Evolutionary conservation across 306 rosid species (phyloP).

Genomic region (Cucurbita pepo): DNA sequence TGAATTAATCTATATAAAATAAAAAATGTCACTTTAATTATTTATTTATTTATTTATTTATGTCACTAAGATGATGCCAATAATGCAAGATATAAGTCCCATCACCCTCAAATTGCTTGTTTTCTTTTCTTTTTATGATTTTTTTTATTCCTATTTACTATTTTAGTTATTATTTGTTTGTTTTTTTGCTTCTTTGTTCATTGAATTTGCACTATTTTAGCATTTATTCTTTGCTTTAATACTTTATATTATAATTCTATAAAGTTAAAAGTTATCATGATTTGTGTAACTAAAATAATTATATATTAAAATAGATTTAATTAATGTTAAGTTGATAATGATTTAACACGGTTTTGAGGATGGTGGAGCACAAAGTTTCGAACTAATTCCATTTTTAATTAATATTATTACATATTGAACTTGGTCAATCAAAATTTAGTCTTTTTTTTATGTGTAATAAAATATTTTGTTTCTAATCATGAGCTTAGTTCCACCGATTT

Average conservation of each 20-base stretch:
- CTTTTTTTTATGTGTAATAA: background rate
- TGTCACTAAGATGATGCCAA: background rate
- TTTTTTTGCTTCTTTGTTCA: background rate
- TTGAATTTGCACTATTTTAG: background rate
- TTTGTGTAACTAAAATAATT: background rate
- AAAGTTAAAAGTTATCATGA: background rate
- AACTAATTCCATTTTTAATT: background rate
- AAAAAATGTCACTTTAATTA: background rate
- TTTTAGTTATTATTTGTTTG: background rate
- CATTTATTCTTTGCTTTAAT: background rate
- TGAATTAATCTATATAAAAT: background rate
- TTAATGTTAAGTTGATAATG: background rate
- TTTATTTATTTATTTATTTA: background rate
- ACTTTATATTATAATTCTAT: background rate
- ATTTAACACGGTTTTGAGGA: constrained; percentile 2
- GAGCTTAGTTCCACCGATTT: background rate
- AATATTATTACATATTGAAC: background rate
- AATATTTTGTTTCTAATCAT: background rate
- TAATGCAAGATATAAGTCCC: background rate
- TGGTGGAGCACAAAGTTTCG: background rate
- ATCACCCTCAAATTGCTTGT: background rate
- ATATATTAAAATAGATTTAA: background rate
- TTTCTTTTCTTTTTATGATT: background rate
- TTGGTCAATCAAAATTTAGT: background rate
- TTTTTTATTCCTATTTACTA: background rate